Percentiles rank a stretch among this genome's conserved stretches.
Conservation (phyloP, 2,329 filamentous ascomycete genomes). For the Chrysoporthe puriensis region DNA sequence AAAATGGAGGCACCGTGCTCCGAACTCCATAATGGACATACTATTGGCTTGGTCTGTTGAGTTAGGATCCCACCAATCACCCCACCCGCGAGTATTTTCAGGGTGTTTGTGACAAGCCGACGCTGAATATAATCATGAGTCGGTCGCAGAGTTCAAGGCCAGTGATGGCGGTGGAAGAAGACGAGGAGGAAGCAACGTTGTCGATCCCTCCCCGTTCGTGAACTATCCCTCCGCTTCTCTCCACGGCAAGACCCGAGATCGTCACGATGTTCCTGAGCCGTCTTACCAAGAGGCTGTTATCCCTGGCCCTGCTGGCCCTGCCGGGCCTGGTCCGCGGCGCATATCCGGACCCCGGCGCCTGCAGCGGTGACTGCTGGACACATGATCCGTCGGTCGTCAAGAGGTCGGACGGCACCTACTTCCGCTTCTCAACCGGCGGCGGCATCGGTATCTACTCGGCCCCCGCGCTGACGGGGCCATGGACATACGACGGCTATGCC, state of each 20-base stretch:
- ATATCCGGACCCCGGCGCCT: slow-evolving; percentile 40
- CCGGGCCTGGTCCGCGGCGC: slow-evolving; percentile 27
- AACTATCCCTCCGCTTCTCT: not conserved
- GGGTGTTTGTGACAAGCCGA: not conserved
- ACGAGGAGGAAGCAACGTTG: not conserved
- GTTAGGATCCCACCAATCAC: slow-evolving; percentile 11
- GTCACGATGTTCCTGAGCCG: slow-evolving; percentile 17
- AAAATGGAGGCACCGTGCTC: slow-evolving; percentile 5
- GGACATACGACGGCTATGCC: slow-evolving; percentile 47
- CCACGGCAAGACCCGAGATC: slow-evolving; percentile 9
- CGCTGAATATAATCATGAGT: not conserved
- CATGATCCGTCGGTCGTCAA: slow-evolving; percentile 45
- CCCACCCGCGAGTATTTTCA: not conserved
- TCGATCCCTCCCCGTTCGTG: not conserved
- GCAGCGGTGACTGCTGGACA: slow-evolving; percentile 42
- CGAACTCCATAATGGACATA: not conserved
- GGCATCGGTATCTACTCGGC: slow-evolving; percentile 42
- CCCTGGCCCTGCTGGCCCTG: slow-evolving; percentile 26
- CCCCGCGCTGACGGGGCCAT: slow-evolving; percentile 40
- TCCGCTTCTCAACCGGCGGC: slow-evolving; percentile 43
- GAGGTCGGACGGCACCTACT: slow-evolving; percentile 43
- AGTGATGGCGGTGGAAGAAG: not conserved
- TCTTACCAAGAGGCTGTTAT: slow-evolving; percentile 7
- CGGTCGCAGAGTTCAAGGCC: not conserved
- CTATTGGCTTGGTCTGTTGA: not conserved